Evolutionary conservation across 169 alveolate species (phyloP).

Genomic region (Plasmodium cynomolgi): DNA sequence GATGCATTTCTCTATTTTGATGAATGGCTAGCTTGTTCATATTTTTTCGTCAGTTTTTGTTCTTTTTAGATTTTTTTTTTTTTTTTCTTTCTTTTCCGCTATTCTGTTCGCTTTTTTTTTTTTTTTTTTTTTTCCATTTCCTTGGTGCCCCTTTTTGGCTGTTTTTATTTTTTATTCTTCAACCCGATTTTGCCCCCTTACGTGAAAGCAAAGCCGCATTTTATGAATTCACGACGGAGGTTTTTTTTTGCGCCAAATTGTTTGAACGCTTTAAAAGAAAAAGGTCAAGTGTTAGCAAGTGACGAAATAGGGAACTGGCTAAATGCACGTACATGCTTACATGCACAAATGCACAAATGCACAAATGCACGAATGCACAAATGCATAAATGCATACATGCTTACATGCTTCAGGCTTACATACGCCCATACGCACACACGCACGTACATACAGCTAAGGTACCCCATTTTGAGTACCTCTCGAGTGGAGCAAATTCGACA

Average conservation of each 20-base stretch:
- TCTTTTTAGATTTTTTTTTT: not conserved
- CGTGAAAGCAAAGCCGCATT: not conserved
- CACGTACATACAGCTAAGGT: not conserved
- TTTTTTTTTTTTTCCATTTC: not conserved
- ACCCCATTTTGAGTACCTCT: not conserved
- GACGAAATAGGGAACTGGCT: not conserved
- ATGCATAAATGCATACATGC: too few species aligned
- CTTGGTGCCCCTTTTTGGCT: not conserved
- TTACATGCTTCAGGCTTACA: not conserved
- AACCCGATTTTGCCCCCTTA: not conserved
- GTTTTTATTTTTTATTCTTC: not conserved
- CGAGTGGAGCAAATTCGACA: not conserved
- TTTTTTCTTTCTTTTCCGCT: not conserved
- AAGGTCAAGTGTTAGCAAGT: not conserved
- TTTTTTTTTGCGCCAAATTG: not conserved
- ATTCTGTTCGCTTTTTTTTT: not conserved
- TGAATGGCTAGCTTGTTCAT: not conserved
- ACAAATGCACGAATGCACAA: too few species aligned
- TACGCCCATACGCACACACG: not conserved
- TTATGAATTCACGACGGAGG: not conserved
- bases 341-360: too few species aligned
- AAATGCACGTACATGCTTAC: not conserved
- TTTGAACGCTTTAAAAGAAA: not conserved
- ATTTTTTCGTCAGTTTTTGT: not conserved
- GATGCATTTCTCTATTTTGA: not conserved